Evolutionary conservation across 495 filamentous ascomycete genomes (phyloP).

Genomic region (Neurospora pannonica): DNA sequence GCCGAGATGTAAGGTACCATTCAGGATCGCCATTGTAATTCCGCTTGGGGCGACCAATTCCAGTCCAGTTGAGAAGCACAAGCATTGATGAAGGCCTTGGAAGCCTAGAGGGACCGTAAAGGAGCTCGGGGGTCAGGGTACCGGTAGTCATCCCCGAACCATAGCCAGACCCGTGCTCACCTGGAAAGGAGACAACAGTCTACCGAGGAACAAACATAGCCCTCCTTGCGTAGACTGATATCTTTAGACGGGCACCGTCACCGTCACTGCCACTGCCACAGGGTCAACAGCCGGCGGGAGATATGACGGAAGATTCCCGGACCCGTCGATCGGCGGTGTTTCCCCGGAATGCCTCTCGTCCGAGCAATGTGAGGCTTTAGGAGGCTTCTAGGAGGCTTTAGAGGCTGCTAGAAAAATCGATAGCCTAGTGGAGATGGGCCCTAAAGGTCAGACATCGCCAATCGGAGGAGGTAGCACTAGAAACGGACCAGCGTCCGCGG

Average conservation of each 20-base stretch:
- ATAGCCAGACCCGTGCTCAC: background rate
- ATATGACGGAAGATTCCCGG: background rate
- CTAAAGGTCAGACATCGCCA: background rate
- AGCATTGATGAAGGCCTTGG: background rate
- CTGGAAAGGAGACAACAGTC: background rate
- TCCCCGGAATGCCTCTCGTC: background rate
- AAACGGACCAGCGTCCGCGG: background rate
- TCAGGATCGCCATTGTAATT: background rate
- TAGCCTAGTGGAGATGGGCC: background rate
- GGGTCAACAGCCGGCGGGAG: background rate
- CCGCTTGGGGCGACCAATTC: background rate
- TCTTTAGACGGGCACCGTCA: background rate
- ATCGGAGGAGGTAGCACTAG: background rate
- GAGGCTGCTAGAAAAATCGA: background rate
- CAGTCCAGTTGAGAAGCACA: background rate
- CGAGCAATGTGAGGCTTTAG: background rate
- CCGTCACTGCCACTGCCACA: background rate
- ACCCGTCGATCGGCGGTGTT: background rate
- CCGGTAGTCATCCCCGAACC: background rate
- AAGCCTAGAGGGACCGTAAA: background rate
- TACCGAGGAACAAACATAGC: background rate
- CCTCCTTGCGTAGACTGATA: background rate
- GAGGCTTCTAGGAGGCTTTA: background rate
- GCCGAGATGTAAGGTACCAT: background rate
- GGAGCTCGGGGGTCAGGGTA: background rate